Evolutionary conservation across 352 stramenopile genomes (phyloP).

Genomic region (Globisporangium echinulatum): DNA sequence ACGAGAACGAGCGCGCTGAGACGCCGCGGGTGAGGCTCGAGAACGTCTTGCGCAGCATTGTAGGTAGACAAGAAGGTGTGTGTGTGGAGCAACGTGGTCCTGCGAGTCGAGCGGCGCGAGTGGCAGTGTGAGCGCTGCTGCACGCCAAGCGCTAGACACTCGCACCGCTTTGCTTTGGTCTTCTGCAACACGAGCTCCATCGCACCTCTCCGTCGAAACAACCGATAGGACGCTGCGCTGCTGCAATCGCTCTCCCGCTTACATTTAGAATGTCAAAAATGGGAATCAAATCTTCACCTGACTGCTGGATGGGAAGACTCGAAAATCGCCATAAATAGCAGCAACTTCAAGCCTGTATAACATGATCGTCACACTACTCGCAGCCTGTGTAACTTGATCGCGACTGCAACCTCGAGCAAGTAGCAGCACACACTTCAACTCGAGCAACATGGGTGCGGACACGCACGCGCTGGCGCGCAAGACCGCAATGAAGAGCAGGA

Average conservation of each 20-base stretch:
- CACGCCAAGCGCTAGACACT: background rate
- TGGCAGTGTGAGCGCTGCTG: background rate
- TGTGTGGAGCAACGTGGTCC: background rate
- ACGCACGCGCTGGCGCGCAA: background rate
- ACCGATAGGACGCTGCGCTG: background rate
- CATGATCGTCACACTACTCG: background rate
- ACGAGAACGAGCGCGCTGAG: conserved; percentile 19
- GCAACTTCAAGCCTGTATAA: background rate
- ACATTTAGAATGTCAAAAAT: no score
- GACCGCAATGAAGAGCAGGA: background rate
- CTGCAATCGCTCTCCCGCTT: no score
- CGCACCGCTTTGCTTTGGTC: background rate
- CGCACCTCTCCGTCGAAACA: background rate
- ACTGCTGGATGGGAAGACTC: no score
- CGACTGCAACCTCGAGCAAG: no score
- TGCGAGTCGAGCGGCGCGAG: background rate
- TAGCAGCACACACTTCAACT: background rate
- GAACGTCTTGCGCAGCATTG: conserved; percentile 15
- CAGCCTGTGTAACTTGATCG: background rate
- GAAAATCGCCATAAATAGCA: background rate
- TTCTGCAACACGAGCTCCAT: no score
- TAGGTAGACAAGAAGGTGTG: background rate
- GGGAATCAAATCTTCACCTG: no score
- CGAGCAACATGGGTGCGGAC: background rate
- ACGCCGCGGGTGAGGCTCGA: conserved; percentile 8